Conservation (phyloP, 2,329 filamentous ascomycete species). For the Fusarium palustre region DNA sequence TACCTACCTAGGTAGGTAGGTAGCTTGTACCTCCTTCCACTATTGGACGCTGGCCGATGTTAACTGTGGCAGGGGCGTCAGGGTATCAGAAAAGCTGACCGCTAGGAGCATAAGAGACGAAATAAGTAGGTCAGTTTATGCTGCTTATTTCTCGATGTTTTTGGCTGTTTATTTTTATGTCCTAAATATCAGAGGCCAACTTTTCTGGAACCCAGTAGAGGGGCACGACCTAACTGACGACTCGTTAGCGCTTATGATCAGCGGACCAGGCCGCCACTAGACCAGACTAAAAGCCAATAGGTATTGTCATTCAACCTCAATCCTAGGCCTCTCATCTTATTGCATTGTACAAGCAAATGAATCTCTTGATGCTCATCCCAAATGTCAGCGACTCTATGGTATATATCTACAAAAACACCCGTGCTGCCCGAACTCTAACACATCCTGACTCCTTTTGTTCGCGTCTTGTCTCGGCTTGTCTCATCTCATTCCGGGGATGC, state of each 20-base stretch:
- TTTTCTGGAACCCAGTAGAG: too few species aligned
- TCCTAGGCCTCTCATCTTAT: background rate
- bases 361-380: conserved; percentile 3
- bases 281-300: background rate
- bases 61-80: background rate
- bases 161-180: too few species aligned
- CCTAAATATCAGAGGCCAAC: too few species aligned
- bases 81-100: too few species aligned
- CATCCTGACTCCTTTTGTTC: background rate
- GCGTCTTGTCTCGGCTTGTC: background rate
- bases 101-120: too few species aligned
- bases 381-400: conserved; percentile 11
- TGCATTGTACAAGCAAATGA: background rate
- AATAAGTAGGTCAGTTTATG: too few species aligned
- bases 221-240: background rate
- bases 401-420: conserved; percentile 24
- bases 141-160: too few species aligned
- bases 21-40: conserved; percentile 11
- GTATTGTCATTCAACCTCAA: background rate
- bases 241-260: conserved; percentile 12
- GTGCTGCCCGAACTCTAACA: conserved; percentile 11
- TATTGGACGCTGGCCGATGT: background rate
- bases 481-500: background rate
- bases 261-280: background rate
- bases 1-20: background rate